Conservation (phyloP, 257 asterid genomes). For the Handroanthus guayacan region DNA sequence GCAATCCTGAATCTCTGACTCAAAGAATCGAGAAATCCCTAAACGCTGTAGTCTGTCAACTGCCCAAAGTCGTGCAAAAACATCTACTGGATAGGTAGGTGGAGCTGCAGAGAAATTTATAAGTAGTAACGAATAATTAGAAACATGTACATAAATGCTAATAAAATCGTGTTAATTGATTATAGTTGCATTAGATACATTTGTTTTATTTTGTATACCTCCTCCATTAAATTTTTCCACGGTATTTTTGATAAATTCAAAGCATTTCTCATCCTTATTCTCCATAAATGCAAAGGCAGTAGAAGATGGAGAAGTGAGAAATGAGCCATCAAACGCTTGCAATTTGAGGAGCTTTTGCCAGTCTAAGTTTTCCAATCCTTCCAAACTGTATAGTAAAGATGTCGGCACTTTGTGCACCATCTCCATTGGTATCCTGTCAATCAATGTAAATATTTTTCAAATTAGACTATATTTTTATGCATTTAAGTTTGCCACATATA, state of each 20-base stretch:
- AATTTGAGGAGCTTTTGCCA: conserved; percentile 62
- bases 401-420: conserved; percentile 51
- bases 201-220: conserved; percentile 40
- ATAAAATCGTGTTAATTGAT: background rate
- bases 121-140: background rate
- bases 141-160: background rate
- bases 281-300: conserved; percentile 67
- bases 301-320: conserved; percentile 62
- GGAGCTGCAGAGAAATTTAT: conserved; percentile 46
- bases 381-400: conserved; percentile 50
- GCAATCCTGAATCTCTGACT: conserved; percentile 44
- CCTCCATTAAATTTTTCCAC: conserved; percentile 54
- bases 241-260: conserved; percentile 34
- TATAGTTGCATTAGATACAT: background rate
- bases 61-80: conserved; percentile 61
- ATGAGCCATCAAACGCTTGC: conserved; percentile 54
- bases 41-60: conserved; percentile 64
- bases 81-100: conserved; percentile 53
- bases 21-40: conserved; percentile 57
- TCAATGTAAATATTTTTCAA: background rate
- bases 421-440: conserved; percentile 54
- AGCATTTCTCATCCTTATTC: conserved; percentile 50
- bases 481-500: no score
- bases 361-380: conserved; percentile 52
- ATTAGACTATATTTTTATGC: background rate